A percentile compares a stretch with the other conserved stretches of the same genome.
These are phyloP conservation scores for Periconia macrospinosa DNA, from an alignment of 2,329 filamentous ascomycete species.

Conservation along the genomic window DNA sequence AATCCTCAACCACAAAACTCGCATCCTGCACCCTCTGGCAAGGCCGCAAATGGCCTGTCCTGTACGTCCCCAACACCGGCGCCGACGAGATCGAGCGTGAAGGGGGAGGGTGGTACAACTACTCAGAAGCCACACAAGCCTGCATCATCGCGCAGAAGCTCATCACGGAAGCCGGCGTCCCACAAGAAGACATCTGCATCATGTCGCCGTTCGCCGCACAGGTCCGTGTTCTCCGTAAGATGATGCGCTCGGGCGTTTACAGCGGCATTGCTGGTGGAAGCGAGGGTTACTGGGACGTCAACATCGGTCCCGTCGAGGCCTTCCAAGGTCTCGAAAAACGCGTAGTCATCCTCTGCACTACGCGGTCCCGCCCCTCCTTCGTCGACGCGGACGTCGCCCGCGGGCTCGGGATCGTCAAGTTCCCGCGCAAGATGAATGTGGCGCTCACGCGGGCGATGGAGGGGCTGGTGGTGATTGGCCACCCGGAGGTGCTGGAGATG, in stretches of 20 bases:
- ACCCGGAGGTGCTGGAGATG: constrained; percentile 38
- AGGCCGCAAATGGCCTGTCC: constrained; percentile 45
- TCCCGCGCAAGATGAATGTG: constrained; percentile 48
- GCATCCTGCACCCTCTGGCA: constrained; percentile 35
- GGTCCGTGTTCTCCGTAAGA: constrained; percentile 43
- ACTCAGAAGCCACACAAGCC: constrained; percentile 32
- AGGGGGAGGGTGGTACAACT: constrained; percentile 44
- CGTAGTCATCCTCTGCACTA: constrained; percentile 50
- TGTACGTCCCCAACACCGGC: constrained; percentile 44
- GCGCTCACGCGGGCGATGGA: constrained; percentile 50
- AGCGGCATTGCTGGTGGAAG: constrained; percentile 2
- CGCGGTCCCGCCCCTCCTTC: constrained; percentile 38
- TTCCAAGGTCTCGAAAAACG: constrained; percentile 51
- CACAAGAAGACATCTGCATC: constrained; percentile 45
- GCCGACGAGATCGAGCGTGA: constrained; percentile 47
- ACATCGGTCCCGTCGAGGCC: constrained; percentile 51
- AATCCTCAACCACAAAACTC: constrained; percentile 5
- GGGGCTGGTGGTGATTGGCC: constrained; percentile 47
- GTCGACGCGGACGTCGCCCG: constrained; percentile 32
- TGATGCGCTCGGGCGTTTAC: constrained; percentile 30
- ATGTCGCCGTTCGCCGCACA: constrained; percentile 52
- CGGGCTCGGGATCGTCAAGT: constrained; percentile 42
- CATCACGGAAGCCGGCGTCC: constrained; percentile 23
- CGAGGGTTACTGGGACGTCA: constrained; percentile 39
- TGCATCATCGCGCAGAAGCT: constrained; percentile 32